Base-by-base conservation (phyloP, 208 protist genomes). In the Acanthamoeba royreba region DNA sequence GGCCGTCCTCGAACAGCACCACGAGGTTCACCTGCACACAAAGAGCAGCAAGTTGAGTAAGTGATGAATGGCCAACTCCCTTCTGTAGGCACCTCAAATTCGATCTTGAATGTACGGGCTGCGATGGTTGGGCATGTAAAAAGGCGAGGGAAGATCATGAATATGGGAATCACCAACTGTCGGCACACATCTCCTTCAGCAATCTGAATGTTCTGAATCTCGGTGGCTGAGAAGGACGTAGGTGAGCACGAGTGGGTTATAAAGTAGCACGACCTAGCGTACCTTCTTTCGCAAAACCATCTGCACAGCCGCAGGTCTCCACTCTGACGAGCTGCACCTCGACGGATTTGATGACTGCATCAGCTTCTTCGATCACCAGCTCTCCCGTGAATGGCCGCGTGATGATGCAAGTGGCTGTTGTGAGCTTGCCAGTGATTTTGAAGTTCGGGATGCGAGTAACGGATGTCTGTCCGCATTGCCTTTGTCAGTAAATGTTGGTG, bases 301-400 rank as follows among this genome's bases (percentile, higher is more conserved):
- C 95, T 3, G 93, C 94, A 85, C 95, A 96, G 38, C 96, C 97
- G 69, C 97, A 97, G 9, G 95, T 96, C 85, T 98, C 98, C 5
- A 98, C 97, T 38, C 98, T 93, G 38, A 98, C 95, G 8, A 98
- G 94, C 94, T 98, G 98, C 53, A 98, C 61, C 83, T 98, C 98
- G 22, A 98, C 95, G 8, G 96, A 98, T 79, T 95, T 95, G 89
- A 98, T 98, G 22, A 55, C 63, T 0, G 93, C 83, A 11, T 93
- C 85, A 45, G 93, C 95, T n/a, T 93, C 55, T 55, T 96, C 94
- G 22, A 98, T 95, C 9, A 95, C 46, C 17, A 98, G 35, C 90
- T 97, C 86, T 19, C 97, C 97, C 69, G 94, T 92, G 86, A 98
- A 96, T 38, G 97, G 97, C 45, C 96, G 52, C 22, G 83, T 93